phyloP scores from a whole-genome alignment of 2,329 filamentous ascomycete species.

The Colletotrichum echinochloae region DNA sequence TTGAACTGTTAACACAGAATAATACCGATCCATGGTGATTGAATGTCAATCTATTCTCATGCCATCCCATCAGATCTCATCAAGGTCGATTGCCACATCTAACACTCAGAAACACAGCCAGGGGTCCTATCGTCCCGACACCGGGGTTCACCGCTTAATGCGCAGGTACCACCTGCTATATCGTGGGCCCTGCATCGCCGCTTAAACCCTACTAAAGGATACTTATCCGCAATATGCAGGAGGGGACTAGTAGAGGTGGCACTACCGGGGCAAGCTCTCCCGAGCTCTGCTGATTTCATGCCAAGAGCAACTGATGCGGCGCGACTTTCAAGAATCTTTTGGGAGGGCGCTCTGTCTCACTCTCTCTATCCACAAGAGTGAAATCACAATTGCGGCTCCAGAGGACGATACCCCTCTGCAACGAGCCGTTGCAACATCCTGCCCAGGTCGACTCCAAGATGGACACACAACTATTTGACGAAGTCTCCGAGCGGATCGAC shows the following conservation, averaged over 20 bases:
- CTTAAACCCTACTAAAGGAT: background rate
- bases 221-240: background rate
- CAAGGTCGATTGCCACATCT: background rate
- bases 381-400: background rate
- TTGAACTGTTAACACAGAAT: constrained; percentile 23
- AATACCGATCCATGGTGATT: background rate
- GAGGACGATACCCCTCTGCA: background rate
- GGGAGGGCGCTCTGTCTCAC: background rate
- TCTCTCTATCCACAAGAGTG: background rate
- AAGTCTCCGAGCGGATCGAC: constrained; percentile 24
- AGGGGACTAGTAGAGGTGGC: background rate
- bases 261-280: constrained; percentile 34
- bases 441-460: constrained; percentile 12
- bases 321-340: constrained; percentile 6
- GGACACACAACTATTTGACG: constrained; percentile 30
- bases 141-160: background rate
- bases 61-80: background rate
- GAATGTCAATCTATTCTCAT: background rate
- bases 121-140: background rate
- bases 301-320: constrained; percentile 29
- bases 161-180: constrained; percentile 16
- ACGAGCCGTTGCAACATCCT: background rate
- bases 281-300: constrained; percentile 38
- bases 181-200: constrained; percentile 15
- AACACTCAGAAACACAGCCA: background rate